phyloP scores from a whole-genome alignment of 192 early-diverging fungal species.

The Radiomyces spectabilis region DNA sequence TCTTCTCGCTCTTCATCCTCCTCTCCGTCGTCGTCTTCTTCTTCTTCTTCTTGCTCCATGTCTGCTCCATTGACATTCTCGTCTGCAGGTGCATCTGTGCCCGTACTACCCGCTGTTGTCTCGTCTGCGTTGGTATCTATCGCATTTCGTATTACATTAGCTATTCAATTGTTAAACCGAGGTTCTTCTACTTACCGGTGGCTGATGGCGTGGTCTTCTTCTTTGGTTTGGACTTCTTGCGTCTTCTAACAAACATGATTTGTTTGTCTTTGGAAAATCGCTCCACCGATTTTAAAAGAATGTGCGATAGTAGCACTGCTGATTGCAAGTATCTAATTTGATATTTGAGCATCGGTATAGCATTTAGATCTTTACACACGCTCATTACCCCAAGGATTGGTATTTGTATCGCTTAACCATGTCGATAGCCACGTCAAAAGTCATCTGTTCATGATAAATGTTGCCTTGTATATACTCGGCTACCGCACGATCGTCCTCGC shows the following conservation, averaged over 20 bases:
- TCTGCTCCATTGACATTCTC: constrained; percentile 5
- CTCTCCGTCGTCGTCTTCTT: constrained; percentile 11
- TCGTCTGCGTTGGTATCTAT: no score
- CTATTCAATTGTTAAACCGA: constrained; percentile 4
- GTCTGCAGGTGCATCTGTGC: no score
- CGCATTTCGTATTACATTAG: no score
- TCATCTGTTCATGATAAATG: constrained; percentile 59
- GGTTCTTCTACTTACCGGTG: no score
- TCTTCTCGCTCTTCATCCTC: constrained; percentile 23
- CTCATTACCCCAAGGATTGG: constrained; percentile 32
- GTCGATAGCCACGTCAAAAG: constrained; percentile 49
- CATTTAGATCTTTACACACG: no score
- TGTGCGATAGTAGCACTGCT: constrained; percentile 46
- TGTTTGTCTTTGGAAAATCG: constrained; percentile 44
- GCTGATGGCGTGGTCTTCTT: no score
- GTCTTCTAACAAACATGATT: constrained; percentile 39
- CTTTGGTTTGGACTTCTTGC: constrained; percentile 20
- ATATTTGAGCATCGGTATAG: no score
- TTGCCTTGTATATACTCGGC: constrained; percentile 63
- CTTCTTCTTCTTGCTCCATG: constrained; percentile 1
- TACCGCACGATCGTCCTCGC: constrained; percentile 44
- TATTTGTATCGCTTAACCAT: constrained; percentile 39
- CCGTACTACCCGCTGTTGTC: no score
- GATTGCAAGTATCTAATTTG: constrained; percentile 54
- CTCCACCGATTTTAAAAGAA: constrained; percentile 58